phyloP scores from a whole-genome alignment of 2,329 filamentous ascomycete genomes.

The Hymenoscyphus salicellus region DNA sequence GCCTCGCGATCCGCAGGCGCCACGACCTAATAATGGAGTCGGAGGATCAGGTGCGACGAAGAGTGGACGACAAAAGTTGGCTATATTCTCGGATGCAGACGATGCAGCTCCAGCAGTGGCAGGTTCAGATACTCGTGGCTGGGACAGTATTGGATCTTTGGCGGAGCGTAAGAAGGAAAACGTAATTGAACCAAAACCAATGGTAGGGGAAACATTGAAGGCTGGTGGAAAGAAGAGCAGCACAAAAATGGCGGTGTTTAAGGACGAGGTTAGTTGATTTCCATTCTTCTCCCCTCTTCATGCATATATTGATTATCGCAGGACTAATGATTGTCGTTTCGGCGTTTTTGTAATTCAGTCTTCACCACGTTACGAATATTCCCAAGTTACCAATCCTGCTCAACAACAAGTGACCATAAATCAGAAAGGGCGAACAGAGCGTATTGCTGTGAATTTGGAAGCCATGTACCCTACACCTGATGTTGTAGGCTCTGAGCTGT shows the following conservation, averaged over 20 bases:
- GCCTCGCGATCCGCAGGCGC: conserved; percentile 64
- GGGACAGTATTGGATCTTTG: conserved; percentile 87
- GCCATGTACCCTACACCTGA: conserved; percentile 77
- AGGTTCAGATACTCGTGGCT: conserved; percentile 64
- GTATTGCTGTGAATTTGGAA: conserved; percentile 82
- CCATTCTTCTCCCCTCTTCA: conserved; percentile 33
- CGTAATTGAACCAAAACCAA: conserved; percentile 76
- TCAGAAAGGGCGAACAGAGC: conserved; percentile 76
- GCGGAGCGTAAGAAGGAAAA: conserved; percentile 95
- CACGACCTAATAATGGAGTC: conserved; percentile 48
- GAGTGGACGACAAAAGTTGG: conserved; percentile 74
- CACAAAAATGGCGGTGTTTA: conserved; percentile 88
- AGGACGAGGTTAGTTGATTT: conserved; percentile 79
- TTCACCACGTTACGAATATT: conserved; percentile 50
- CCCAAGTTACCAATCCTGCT: conserved; percentile 64
- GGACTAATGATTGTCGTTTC: conserved; percentile 78
- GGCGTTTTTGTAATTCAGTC: conserved; percentile 58
- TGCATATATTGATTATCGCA: conserved; percentile 82
- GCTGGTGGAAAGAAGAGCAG: conserved; percentile 77
- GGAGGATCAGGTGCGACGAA: conserved; percentile 53
- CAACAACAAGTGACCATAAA: conserved; percentile 79
- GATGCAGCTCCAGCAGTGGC: conserved; percentile 54
- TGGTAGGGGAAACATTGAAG: conserved; percentile 88
- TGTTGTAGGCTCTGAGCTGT: conserved; percentile 70
- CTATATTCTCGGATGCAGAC: conserved; percentile 82